A percentile compares a stretch with the other conserved stretches of the same genome.
These are phyloP conservation scores for Verticillium nonalfalfae DNA, from an alignment of 2,329 filamentous ascomycete species.

Conservation along the genomic window DNA sequence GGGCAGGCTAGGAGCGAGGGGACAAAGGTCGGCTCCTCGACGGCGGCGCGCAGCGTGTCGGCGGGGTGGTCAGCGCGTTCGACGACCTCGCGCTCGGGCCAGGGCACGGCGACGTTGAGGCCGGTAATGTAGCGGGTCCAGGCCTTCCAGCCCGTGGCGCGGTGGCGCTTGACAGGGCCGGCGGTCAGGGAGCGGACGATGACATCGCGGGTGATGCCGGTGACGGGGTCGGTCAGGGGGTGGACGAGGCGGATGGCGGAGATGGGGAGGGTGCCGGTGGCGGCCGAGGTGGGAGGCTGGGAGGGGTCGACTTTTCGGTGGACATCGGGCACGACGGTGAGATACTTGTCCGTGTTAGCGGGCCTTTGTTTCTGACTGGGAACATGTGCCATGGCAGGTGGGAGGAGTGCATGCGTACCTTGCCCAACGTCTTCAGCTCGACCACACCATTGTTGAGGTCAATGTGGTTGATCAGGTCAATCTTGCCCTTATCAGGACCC, in stretches of 20 bases:
- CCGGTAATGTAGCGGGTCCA: constrained; percentile 60
- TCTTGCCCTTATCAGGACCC: constrained; percentile 76
- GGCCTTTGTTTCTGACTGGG: not conserved
- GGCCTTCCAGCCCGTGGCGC: constrained; percentile 32
- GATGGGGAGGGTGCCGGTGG: constrained; percentile 56
- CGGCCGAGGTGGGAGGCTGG: constrained; percentile 37
- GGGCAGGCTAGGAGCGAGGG: constrained; percentile 73
- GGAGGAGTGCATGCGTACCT: constrained; percentile 43
- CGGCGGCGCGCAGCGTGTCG: constrained; percentile 72
- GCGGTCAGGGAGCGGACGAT: constrained; percentile 67
- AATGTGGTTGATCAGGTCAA: constrained; percentile 63
- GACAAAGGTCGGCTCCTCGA: constrained; percentile 68
- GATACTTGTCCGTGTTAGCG: constrained; percentile 20
- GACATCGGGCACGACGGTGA: constrained; percentile 32
- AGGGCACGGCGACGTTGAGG: constrained; percentile 67
- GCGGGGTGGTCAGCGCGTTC: constrained; percentile 45
- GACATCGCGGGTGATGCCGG: constrained; percentile 63
- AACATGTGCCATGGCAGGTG: not conserved
- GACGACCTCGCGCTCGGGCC: constrained; percentile 54
- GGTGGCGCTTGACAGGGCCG: constrained; percentile 38
- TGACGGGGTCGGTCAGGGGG: constrained; percentile 60
- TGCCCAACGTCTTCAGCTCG: constrained; percentile 54
- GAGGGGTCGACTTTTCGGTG: constrained; percentile 19
- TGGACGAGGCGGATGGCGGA: constrained; percentile 75
- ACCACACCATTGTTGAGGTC: constrained; percentile 49